Base-by-base conservation (phyloP, 2,329 filamentous ascomycete species). In the Botrytis squamosa region DNA sequence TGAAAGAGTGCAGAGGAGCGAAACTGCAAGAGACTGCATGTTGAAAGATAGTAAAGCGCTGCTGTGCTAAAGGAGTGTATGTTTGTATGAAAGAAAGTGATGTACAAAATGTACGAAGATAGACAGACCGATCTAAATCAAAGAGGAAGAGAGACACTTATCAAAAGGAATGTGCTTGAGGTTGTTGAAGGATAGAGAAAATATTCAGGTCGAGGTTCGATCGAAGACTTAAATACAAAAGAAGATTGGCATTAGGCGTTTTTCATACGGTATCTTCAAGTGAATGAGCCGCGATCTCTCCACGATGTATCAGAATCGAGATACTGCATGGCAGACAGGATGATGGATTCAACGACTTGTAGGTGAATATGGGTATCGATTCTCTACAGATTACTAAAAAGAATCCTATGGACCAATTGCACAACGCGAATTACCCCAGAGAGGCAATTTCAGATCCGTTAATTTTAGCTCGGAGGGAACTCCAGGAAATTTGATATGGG, bases 21-120 rank as follows among this genome's bases (percentile, higher is more conserved):
- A 68, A 40, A 67, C 20, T 12, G 64, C 20, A 60, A 68, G 40
- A 42, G 29, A 68, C 5, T 69, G 71, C 71, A 72, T 72, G 12
- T 68, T 69, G 63, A 40, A 72, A 7, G 7, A 42, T 25, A 25
- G 18, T 60, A 55, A 40, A 55, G 65, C 29, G 36, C 16, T 42
- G 59, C 33, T 29, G 44, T 62, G 42, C 59, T n/a, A 46, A 67
- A 57, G n/a, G 62, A 59, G 36, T 18, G 46, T 44, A n/a, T 68
- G 16, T 18, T 42, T 68, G 36, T 57, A 9, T 42, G 36, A 57
- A 67, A 16, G 46, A 67, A 67, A 20, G 25, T 40, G 9, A 29
- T 67, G 46, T 55, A 40, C 46, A 38, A 33, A 38, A 16, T 10
- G 46, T 55, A 67, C 33, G 16, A 55, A 67, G 44, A 52, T 12